Base-by-base conservation (phyloP, 225 moss, liverwort and hornwort species). In the Pseudisothecium myosuroides region DNA sequence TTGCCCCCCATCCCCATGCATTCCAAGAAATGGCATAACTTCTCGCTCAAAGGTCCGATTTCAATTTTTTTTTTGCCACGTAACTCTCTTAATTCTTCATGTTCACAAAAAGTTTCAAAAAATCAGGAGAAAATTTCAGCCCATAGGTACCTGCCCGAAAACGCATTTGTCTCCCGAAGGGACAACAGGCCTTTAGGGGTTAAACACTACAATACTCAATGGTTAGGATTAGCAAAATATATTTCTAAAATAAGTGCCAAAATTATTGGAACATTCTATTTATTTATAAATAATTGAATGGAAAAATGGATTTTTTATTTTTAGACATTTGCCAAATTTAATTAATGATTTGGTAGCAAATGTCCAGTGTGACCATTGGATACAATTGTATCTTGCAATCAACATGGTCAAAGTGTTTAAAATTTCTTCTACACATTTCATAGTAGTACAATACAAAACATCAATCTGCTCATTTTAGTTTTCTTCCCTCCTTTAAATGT, bases 351-450 rank as follows among this genome's bases (percentile, higher is more conserved):
- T 6, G 1, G 0, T 47, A 31, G 31, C 5, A 2, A 74, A 47
- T 45, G 7, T 3, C 1, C 0, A 0, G 9, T 0, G 0, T 17
- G 0, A 17, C 29, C 1, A 6, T 0, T 11, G 1, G 11, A 3
- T 11, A 5, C 4, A 1, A 2, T 74, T 29, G 11, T 20, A 20
- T 32, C 20, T 50, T 76, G 8, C 32, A 32, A 76, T 49, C 49
- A 50, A 50, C 0, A 12, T 20, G 0, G 8, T 49, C 2, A 7
- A 74, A 32, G 49, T 49, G 0, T 31, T 49, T 31, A 19, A 75
- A 45, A 45, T 6, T 39, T 72, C 27, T 43, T 72, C 26, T 1
- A 73, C 28, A 28, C 45, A 49, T 28, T 1, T 3, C 6, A 49
- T 49, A 31, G 4, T 19, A 8, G 6, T 29, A 47, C 7, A 18